Conservation (phyloP, 768 basidiomycete species). For the Chlorophyllum brunneum region DNA sequence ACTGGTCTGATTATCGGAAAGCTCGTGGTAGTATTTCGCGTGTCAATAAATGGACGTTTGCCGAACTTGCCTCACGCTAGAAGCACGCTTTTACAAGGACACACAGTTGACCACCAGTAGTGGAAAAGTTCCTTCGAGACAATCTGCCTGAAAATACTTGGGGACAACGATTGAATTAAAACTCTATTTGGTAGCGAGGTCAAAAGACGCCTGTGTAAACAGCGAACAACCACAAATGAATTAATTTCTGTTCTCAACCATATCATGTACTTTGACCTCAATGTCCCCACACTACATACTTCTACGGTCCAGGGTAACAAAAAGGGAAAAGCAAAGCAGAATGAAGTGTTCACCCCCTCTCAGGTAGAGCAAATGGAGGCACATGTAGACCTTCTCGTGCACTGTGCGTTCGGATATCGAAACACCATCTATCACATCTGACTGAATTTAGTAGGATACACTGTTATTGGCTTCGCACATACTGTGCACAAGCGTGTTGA, state of each 20-base stretch:
- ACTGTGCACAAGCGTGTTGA: slow-evolving; percentile 70
- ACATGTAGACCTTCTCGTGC: slow-evolving; percentile 65
- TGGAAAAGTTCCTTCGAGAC: too few relatives aligned
- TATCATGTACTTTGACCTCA: slow-evolving; percentile 65
- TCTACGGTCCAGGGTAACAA: slow-evolving; percentile 28
- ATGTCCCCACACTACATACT: slow-evolving; percentile 46
- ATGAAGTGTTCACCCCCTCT: slow-evolving; percentile 42
- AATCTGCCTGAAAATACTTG: too few relatives aligned
- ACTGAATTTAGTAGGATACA: slow-evolving; percentile 72
- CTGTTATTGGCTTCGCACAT: slow-evolving; percentile 75
- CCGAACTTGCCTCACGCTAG: too few relatives aligned
- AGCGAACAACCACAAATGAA: not conserved
- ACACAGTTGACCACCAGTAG: too few relatives aligned
- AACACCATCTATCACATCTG: slow-evolving; percentile 9
- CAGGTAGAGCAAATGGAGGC: slow-evolving; percentile 59
- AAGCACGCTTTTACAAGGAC: too few relatives aligned
- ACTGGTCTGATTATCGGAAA: too few relatives aligned
- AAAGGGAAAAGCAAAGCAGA: slow-evolving; percentile 58
- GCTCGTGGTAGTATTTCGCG: too few relatives aligned
- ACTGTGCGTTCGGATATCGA: slow-evolving; percentile 47
- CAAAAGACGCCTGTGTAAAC: too few relatives aligned
- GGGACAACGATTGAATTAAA: too few relatives aligned
- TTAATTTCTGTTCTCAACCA: not conserved
- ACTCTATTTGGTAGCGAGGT: too few relatives aligned
- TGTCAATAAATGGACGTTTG: too few relatives aligned